A percentile compares a stretch with the other conserved stretches of the same genome.
Conservation (phyloP, 2,329 filamentous ascomycete species). For the Aureobasidium sp. region DNA sequence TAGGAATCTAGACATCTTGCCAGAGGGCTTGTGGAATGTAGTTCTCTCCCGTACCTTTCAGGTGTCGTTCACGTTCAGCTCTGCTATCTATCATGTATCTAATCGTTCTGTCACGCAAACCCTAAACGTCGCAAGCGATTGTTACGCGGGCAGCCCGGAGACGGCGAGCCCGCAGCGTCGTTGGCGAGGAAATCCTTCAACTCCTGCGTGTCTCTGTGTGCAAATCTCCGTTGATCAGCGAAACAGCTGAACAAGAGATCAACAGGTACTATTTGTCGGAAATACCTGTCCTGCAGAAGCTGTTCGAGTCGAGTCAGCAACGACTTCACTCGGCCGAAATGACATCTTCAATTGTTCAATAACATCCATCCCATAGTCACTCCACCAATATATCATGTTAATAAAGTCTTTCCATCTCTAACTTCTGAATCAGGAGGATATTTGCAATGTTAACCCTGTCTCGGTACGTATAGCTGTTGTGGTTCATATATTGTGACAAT, state of each 20-base stretch:
- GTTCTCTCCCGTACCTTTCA: not conserved
- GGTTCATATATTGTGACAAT: conserved; percentile 2
- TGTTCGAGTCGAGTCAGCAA: not conserved
- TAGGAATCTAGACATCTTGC: not conserved
- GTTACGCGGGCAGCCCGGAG: not conserved
- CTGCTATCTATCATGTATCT: not conserved
- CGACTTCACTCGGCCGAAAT: not conserved
- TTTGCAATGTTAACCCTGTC: not conserved
- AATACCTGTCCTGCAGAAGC: not conserved
- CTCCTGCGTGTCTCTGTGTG: conserved; percentile 7
- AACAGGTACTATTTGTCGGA: not conserved
- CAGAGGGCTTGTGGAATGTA: not conserved
- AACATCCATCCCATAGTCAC: not conserved
- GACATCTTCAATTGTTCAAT: not conserved
- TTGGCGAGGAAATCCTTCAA: not conserved
- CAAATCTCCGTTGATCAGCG: conserved; percentile 1
- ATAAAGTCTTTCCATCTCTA: not conserved
- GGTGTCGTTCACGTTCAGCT: not conserved
- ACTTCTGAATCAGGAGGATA: not conserved
- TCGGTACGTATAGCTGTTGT: not conserved
- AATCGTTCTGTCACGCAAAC: not conserved
- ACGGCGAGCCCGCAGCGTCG: conserved; percentile 5
- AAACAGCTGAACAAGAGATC: not conserved
- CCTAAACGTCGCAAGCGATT: not conserved
- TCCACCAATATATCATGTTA: not conserved